These are phyloP conservation scores for Gynostemma pentaphyllum DNA, from an alignment of 306 rosid species.

Conservation along the genomic window DNA sequence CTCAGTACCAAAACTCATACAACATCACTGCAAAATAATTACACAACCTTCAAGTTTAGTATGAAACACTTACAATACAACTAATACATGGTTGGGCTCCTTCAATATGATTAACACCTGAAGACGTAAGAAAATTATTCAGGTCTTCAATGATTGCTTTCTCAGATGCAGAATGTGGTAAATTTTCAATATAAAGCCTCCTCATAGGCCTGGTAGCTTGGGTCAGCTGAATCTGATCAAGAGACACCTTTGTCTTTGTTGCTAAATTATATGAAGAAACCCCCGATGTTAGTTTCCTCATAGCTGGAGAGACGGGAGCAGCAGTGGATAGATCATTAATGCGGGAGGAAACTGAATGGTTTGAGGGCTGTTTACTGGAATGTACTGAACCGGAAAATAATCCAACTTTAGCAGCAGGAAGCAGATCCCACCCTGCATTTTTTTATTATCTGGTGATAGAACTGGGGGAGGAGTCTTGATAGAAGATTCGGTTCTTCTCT, in stretches of 20 bases:
- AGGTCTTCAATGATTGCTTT: conserved; percentile 61
- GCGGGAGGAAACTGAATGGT: conserved; percentile 25
- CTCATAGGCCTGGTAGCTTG: conserved; percentile 92
- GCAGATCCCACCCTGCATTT: conserved; percentile 74
- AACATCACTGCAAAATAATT: conserved; percentile 8
- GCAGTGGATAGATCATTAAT: conserved; percentile 30
- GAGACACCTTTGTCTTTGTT: conserved; percentile 35
- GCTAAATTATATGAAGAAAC: conserved; percentile 24
- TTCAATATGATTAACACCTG: conserved; percentile 45
- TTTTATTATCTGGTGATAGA: conserved; percentile 56
- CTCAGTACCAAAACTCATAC: conserved; percentile 14
- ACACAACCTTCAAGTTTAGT: background rate
- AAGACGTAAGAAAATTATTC: conserved; percentile 51
- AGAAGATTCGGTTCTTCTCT: conserved; percentile 76
- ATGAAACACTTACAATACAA: conserved; percentile 56
- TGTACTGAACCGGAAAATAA: conserved; percentile 32
- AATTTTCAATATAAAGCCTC: conserved; percentile 81
- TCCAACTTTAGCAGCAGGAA: conserved; percentile 35
- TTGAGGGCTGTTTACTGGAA: conserved; percentile 38
- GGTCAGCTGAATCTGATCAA: conserved; percentile 75
- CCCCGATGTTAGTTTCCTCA: conserved; percentile 22
- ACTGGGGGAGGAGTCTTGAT: conserved; percentile 66
- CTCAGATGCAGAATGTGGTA: conserved; percentile 73
- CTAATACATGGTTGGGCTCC: conserved; percentile 79
- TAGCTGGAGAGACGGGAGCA: conserved; percentile 32